Conservation (phyloP, 495 filamentous ascomycete species). For the Lasiosphaeria hispida region DNA sequence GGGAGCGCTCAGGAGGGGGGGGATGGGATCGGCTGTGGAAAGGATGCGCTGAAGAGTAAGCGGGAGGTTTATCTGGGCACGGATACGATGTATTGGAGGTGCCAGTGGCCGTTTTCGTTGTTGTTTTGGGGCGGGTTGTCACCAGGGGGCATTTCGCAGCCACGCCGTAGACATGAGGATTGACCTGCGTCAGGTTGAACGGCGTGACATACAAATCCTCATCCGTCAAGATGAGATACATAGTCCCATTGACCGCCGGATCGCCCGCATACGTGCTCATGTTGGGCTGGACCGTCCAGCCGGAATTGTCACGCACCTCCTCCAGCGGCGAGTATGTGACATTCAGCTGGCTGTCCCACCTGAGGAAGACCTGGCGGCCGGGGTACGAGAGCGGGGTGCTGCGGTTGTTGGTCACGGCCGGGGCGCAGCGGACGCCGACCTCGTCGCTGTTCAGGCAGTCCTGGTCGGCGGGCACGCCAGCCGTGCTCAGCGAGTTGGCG, state of each 20-base stretch:
- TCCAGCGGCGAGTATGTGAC: slow-evolving; percentile 73
- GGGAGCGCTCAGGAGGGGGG: no score
- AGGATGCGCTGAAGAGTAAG: no score
- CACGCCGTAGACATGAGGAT: slow-evolving; percentile 72
- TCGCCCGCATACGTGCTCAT: slow-evolving; percentile 61
- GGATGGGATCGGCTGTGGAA: no score
- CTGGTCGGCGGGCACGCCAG: slow-evolving; percentile 37
- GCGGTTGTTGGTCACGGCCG: slow-evolving; percentile 65
- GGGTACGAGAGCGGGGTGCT: slow-evolving; percentile 69
- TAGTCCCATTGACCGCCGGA: slow-evolving; percentile 72
- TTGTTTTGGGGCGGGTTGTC: no score
- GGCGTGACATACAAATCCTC: slow-evolving; percentile 65
- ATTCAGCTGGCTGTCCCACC: slow-evolving; percentile 85
- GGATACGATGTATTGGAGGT: no score
- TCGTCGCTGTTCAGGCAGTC: slow-evolving; percentile 52
- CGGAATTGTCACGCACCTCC: slow-evolving; percentile 51
- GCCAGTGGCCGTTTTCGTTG: no score
- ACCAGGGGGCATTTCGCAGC: no score
- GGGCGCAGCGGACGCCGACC: slow-evolving; percentile 55
- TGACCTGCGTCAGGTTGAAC: slow-evolving; percentile 71
- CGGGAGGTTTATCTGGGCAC: no score
- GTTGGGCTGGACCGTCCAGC: slow-evolving; percentile 69
- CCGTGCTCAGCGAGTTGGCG: slow-evolving; percentile 39
- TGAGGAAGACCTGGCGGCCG: slow-evolving; percentile 66
- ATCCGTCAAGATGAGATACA: slow-evolving; percentile 78